phyloP scores from a whole-genome alignment of 768 basidiomycete genomes.

The Boletus rex-veris region DNA sequence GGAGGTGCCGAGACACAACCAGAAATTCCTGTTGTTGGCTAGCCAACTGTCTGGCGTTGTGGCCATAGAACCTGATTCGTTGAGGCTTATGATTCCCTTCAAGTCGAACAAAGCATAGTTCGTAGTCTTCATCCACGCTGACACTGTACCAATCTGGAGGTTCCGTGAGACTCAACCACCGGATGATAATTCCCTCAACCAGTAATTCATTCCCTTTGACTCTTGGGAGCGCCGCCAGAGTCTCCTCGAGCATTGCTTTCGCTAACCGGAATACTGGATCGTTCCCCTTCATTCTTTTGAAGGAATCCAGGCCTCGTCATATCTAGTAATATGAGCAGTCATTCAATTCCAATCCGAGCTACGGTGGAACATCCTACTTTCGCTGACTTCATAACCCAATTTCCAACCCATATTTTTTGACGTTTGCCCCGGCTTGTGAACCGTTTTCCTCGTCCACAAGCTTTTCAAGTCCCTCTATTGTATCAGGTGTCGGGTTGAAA shows the following conservation, averaged over 20 bases:
- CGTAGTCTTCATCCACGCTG: background rate
- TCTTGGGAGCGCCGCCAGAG: background rate
- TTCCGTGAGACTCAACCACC: background rate
- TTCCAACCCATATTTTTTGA: too few relatives aligned
- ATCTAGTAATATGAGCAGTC: background rate
- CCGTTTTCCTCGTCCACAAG: too few relatives aligned
- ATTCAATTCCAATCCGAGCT: background rate
- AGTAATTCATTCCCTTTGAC: background rate
- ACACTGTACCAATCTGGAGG: background rate
- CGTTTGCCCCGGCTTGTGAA: too few relatives aligned
- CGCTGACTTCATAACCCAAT: background rate
- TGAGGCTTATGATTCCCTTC: background rate
- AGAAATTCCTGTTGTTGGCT: background rate
- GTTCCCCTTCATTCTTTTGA: background rate
- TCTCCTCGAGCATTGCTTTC: background rate
- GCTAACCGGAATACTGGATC: background rate
- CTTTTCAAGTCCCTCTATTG: background rate
- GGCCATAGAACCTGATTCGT: background rate
- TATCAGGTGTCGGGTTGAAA: constrained; percentile 1
- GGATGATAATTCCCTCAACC: constrained; percentile 4
- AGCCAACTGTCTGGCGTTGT: background rate
- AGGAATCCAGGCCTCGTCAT: background rate
- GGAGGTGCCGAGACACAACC: background rate
- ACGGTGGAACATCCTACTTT: background rate
- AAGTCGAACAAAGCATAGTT: background rate